Percentiles rank a stretch among this genome's conserved stretches.
Evolutionary conservation across 1,139 yeast genomes (phyloP).

Genomic region (Kodamaea derodonti): DNA sequence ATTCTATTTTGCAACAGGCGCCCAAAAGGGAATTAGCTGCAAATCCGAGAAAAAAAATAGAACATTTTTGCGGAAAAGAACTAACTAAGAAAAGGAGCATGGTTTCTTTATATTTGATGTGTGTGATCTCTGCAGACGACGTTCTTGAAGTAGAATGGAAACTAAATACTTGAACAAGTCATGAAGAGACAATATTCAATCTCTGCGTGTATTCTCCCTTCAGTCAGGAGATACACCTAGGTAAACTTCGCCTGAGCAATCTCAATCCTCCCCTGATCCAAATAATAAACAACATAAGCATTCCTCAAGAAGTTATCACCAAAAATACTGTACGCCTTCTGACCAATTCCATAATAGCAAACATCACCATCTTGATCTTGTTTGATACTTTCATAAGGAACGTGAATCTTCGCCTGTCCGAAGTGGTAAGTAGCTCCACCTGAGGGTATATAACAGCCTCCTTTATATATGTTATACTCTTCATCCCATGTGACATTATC

Average conservation of each 20-base stretch:
- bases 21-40: no score
- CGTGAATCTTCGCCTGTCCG: neutral
- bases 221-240: no score
- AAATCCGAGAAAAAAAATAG: no score
- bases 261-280: conserved; percentile 21
- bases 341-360: conserved; percentile 6
- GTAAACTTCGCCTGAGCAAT: conserved; percentile 20
- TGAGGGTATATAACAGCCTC: conserved; percentile 2
- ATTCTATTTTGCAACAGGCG: no score
- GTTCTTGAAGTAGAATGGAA: no score
- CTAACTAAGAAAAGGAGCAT: no score
- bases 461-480: neutral
- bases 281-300: conserved; percentile 26
- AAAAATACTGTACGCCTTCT: conserved; percentile 8
- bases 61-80: no score
- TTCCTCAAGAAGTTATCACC: conserved; percentile 30
- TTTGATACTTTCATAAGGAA: conserved; percentile 3
- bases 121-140: no score
- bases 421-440: neutral
- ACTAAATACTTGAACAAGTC: neutral
- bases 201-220: no score
- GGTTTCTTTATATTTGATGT: no score
- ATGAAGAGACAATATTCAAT: no score
- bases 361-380: conserved; percentile 2
- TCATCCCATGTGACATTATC: conserved; percentile 2